Percentiles rank a stretch among this genome's conserved stretches.
Conservation (phyloP, 1,284 basidiomycete genomes). For the Phellinidium pouzarii region DNA sequence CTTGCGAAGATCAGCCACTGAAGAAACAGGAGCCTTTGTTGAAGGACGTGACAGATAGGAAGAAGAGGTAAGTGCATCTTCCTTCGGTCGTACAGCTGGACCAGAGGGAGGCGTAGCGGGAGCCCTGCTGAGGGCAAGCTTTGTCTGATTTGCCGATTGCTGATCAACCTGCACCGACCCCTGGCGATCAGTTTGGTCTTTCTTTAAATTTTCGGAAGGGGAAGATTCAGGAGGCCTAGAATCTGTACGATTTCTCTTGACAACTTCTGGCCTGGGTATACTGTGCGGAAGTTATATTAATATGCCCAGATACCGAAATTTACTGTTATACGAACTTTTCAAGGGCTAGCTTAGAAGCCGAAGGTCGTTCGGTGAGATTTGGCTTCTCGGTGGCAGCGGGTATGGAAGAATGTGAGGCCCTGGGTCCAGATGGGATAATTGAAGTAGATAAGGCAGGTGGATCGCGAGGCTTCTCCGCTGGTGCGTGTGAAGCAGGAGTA, state of each 20-base stretch:
- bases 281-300: slow-evolving; percentile 29
- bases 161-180: slow-evolving; percentile 5
- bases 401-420: not conserved
- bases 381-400: slow-evolving; percentile 32
- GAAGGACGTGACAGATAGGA: slow-evolving; percentile 2
- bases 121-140: not conserved
- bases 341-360: slow-evolving; percentile 45
- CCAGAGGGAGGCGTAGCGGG: not conserved
- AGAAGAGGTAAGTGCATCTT: not conserved
- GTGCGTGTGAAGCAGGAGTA: not conserved
- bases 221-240: slow-evolving; percentile 20
- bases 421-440: slow-evolving; percentile 8
- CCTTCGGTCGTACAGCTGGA: slow-evolving; percentile 4
- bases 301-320: not conserved
- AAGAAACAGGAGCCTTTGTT: not conserved
- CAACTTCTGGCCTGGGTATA: slow-evolving; percentile 69
- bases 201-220: slow-evolving; percentile 3
- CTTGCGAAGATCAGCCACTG: slow-evolving; percentile 12
- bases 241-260: slow-evolving; percentile 61
- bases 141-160: not conserved
- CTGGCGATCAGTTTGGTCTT: slow-evolving; percentile 21
- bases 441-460: not conserved
- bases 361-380: slow-evolving; percentile 24
- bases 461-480: slow-evolving; percentile 6
- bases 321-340: slow-evolving; percentile 45